These are phyloP conservation scores for Hyphodiscus hymeniophilus DNA, from an alignment of 495 filamentous ascomycete species.

Conservation along the genomic window DNA sequence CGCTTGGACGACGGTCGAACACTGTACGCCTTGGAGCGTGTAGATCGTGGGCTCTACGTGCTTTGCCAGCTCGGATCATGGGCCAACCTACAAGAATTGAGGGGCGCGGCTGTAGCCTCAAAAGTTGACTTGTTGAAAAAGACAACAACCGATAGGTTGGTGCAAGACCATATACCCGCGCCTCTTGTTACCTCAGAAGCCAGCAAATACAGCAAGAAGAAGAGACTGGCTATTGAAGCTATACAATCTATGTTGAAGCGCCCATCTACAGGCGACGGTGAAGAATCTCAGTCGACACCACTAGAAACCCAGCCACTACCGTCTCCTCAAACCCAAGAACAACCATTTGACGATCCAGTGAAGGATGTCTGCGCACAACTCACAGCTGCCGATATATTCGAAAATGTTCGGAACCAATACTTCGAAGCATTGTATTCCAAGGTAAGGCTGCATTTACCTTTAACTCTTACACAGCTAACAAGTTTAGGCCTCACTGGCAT, in stretches of 20 bases:
- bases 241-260: conserved; percentile 39
- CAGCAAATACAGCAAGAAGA: conserved; percentile 32
- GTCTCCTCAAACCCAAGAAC: not conserved
- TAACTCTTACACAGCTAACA: conserved; percentile 15
- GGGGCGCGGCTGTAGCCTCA: conserved; percentile 24
- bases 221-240: conserved; percentile 43
- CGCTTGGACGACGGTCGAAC: conserved; percentile 45
- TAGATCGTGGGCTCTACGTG: conserved; percentile 56
- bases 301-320: conserved; percentile 2
- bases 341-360: not conserved
- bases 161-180: conserved; percentile 14
- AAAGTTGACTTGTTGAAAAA: conserved; percentile 27
- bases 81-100: conserved; percentile 47
- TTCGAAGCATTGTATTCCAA: conserved; percentile 88
- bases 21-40: conserved; percentile 67
- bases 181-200: conserved; percentile 32
- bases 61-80: conserved; percentile 61
- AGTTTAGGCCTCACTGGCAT: conserved; percentile 73
- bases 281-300: conserved; percentile 21
- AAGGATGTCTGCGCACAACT: conserved; percentile 27
- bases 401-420: conserved; percentile 69
- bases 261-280: conserved; percentile 23
- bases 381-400: conserved; percentile 54
- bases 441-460: conserved; percentile 31
- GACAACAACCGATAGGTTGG: conserved; percentile 6